phyloP scores from a whole-genome alignment of 2,329 filamentous ascomycete genomes.

The Talaromyces verruculosus region DNA sequence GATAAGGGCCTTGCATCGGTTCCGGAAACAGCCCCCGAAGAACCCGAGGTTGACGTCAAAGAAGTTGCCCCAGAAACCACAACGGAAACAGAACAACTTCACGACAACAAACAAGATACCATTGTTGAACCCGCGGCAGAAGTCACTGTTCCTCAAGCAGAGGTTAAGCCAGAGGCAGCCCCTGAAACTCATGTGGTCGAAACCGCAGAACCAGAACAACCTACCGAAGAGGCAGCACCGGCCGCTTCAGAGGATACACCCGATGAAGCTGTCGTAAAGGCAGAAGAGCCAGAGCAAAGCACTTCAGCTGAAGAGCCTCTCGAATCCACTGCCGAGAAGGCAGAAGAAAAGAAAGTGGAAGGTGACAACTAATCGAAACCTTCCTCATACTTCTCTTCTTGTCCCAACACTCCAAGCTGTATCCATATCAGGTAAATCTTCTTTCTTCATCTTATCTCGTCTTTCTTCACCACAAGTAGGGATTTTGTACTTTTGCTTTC shows the following conservation, averaged over 20 bases:
- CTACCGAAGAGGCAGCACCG: background rate
- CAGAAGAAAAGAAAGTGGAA: background rate
- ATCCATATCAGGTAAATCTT: background rate
- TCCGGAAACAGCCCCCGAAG: slow-evolving; percentile 10
- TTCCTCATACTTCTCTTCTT: background rate
- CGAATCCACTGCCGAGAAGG: background rate
- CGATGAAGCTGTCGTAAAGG: slow-evolving; percentile 6
- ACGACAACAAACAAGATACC: background rate
- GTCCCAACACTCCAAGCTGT: background rate
- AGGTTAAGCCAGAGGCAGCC: background rate
- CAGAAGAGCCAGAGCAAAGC: background rate
- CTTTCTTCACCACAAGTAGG: background rate
- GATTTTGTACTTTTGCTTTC: background rate
- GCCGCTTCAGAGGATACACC: background rate
- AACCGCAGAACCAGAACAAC: background rate
- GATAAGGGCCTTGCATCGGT: background rate
- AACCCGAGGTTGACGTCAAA: background rate
- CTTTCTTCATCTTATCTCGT: background rate
- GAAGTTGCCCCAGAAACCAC: background rate
- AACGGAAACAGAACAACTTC: background rate
- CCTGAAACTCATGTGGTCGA: background rate
- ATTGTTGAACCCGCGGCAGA: background rate
- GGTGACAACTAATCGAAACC: background rate
- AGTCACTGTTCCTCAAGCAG: background rate
- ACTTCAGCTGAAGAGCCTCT: background rate